phyloP scores from a whole-genome alignment of 148 eudicot species.

The Rhododendron ferrugineum region DNA sequence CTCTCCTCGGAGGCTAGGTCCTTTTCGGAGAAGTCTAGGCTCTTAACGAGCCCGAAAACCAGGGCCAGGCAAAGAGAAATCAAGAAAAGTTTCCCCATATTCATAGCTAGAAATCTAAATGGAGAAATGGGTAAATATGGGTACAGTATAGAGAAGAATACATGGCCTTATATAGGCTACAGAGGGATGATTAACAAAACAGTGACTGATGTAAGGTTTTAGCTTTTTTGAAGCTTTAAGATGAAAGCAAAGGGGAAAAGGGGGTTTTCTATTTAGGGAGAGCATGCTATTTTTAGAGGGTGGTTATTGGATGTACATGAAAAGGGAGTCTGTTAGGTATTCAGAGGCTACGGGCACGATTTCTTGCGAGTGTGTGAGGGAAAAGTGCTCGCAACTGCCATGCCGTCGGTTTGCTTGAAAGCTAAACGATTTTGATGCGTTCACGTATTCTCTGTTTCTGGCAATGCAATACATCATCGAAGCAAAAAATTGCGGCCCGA shows the following conservation, averaged over 20 bases:
- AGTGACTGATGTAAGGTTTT: not conserved
- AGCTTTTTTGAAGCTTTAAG: slow-evolving; percentile 10
- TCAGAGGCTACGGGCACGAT: slow-evolving; percentile 2
- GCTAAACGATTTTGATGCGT: not conserved
- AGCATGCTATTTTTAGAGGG: slow-evolving; percentile 16
- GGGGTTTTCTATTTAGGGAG: not conserved
- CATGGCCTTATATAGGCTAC: not conserved
- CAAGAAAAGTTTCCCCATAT: slow-evolving; percentile 19
- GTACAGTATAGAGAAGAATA: not conserved
- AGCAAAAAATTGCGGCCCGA: not conserved
- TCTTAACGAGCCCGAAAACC: slow-evolving; percentile 17
- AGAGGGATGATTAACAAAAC: not conserved
- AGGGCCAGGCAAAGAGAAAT: slow-evolving; percentile 25
- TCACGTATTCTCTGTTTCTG: not conserved
- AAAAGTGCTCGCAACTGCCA: not conserved
- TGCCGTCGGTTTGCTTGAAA: not conserved
- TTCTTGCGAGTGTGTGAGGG: not conserved
- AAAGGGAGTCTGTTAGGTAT: not conserved
- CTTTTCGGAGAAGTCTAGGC: slow-evolving; percentile 39
- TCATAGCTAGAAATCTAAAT: slow-evolving; percentile 7
- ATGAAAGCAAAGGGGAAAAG: slow-evolving; percentile 1
- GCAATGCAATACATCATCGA: not conserved
- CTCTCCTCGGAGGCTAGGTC: slow-evolving; percentile 47
- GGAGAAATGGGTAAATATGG: not conserved
- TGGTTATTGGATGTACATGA: not conserved